Base-by-base conservation (phyloP, 495 filamentous ascomycete genomes). In the Lasiosphaeris hirsuta region DNA sequence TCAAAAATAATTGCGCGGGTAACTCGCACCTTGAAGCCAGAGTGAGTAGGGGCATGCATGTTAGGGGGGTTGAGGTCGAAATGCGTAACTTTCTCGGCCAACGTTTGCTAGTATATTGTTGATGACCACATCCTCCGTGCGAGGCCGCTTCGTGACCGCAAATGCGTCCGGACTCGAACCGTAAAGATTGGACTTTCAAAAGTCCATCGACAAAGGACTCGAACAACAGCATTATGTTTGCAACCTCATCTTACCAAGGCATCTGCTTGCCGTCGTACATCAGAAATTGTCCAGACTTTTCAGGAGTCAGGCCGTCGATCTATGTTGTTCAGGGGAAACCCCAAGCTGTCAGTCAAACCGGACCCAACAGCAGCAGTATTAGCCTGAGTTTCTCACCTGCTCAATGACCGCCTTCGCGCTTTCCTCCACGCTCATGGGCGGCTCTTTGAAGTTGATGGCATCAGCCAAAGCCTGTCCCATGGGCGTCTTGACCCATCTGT, bases 401-500 rank as follows among this genome's bases (percentile, higher is more conserved):
- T 61, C 59, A 18, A 72, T 6, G 13, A 72, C 58, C 10, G 50
- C 64, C 19, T 44, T 51, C 0, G 65, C 66, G 41, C 71, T 69
- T 13, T 72, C 54, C 44, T 72, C 62, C 30, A 66, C 41, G 8
- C 14, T 63, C 61, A 68, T 54, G 1, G 74, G 69, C n/a, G 72
- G 68, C 57, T 69, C 61, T 14, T 23, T 33, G 39, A 65, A 62
- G 9, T 65, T 64, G 19, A 75, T 33, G 6, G 50, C 59, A 59
- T 77, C 71, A 7, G 72, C 74, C 37, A 73, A 63, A 0, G 14
- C 58, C 59, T 75, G 71, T 0, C 74, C 74, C 57, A 69, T 66
- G 0, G 35, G 36, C 7, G 74, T 77, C 59, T 77, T 64, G 46
- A 77, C 71, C 72, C 72, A 77, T 56, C 72, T 75, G 46, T 19